Evolutionary conservation across 1,284 basidiomycete genomes (phyloP).

Genomic region (Moniliophthora roreri): DNA sequence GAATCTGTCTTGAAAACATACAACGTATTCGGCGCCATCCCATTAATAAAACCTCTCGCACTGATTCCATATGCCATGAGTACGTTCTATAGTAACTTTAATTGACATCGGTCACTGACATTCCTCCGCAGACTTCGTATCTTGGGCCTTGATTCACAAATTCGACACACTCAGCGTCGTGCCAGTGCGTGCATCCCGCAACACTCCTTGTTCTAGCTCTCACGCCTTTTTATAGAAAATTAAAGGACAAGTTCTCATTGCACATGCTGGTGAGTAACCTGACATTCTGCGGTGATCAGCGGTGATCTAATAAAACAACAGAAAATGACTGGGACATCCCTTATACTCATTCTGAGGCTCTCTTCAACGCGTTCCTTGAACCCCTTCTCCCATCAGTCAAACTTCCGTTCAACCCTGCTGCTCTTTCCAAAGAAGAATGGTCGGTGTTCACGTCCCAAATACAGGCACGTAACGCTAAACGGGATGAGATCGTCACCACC

Average conservation of each 20-base stretch:
- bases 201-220: constrained; percentile 8
- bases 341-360: constrained; percentile 66
- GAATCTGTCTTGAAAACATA: constrained; percentile 70
- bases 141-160: constrained; percentile 54
- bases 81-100: constrained; percentile 37
- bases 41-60: constrained; percentile 69
- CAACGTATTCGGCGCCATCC: constrained; percentile 65
- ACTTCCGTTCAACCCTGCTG: constrained; percentile 35
- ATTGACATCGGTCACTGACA: neutral
- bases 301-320: constrained; percentile 4
- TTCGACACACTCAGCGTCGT: constrained; percentile 69
- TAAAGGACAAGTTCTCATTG: constrained; percentile 69
- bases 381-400: constrained; percentile 54
- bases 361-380: constrained; percentile 72
- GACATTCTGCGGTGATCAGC: neutral
- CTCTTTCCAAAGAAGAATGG: constrained; percentile 39
- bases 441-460: constrained; percentile 33
- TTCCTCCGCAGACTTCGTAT: constrained; percentile 49
- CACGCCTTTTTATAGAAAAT: constrained; percentile 43
- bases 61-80: constrained; percentile 70
- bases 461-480: constrained; percentile 32
- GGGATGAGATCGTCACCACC: constrained; percentile 46
- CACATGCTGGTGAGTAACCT: constrained; percentile 53
- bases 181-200: constrained; percentile 39
- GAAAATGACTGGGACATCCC: constrained; percentile 84